Conservation (phyloP, 768 basidiomycete genomes). For the Lentinula sp. region DNA sequence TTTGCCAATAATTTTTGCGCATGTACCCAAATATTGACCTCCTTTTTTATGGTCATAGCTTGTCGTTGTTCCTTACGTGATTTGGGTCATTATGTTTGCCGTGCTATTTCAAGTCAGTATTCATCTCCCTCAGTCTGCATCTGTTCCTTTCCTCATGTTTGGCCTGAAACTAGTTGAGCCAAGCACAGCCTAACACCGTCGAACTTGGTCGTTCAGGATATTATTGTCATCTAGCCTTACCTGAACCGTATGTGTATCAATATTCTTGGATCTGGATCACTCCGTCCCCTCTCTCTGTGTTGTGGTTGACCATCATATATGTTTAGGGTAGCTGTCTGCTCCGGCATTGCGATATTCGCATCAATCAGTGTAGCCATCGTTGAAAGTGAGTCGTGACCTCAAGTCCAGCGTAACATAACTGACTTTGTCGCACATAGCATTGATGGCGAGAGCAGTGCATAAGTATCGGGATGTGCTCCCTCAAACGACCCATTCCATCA, state of each 20-base stretch:
- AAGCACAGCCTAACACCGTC: background rate
- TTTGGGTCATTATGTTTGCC: background rate
- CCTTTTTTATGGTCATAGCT: background rate
- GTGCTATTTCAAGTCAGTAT: background rate
- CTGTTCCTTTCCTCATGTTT: background rate
- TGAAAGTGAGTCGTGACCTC: background rate
- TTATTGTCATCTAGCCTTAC: background rate
- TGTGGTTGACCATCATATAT: background rate
- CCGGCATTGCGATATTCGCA: background rate
- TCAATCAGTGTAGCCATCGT: background rate
- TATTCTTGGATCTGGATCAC: background rate
- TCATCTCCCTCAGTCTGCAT: background rate
- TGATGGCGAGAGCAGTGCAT: background rate
- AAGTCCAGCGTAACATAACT: background rate
- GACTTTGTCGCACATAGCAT: background rate
- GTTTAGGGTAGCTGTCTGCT: background rate
- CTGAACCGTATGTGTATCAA: background rate
- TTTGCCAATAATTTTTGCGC: background rate
- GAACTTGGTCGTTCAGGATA: background rate
- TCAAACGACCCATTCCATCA: background rate
- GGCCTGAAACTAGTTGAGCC: background rate
- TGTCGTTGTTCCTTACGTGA: background rate
- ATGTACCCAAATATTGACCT: background rate
- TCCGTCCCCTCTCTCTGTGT: background rate
- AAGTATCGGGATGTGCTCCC: background rate